Evolutionary conservation across 2,329 filamentous ascomycete genomes (phyloP), one percentile per base, ranked within the genome.

Genomic region (Fusarium nisikadoi): DNA sequence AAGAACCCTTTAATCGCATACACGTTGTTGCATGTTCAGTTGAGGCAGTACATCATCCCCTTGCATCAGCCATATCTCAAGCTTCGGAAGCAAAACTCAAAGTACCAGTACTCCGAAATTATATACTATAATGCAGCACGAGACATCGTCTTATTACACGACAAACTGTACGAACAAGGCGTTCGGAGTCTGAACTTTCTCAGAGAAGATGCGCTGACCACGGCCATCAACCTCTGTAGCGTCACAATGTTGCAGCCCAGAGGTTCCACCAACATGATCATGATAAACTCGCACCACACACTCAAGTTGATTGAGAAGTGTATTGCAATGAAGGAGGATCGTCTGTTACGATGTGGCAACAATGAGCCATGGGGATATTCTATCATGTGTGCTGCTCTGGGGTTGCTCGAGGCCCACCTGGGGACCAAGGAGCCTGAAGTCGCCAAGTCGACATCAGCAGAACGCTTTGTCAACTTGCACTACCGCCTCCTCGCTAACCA

Each of bases 321-420:
- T 68, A 84, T 90, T 41, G 80, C 81, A 50, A 87, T 91, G 84
- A 90, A 90, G 76, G 88, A 90, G 73, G 88, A 90, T 72, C 85
- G 88, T 2, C 84, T 90, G 12, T 78, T 91, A 29, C 83, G 88
- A n/a, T 89, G 87, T 68, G 88, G 88, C 20, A 90, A 90, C 80
- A 89, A 89, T 74, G 89, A 91, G 75, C 88, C 89, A 0, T 90
- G 89, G 89, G 88, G 88, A 23, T 90, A 90, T 78, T 88, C 86
- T 61, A 89, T 89, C 77, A 89, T 90, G 86, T 90, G 88, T 71
- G 87, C 88, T 6, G 87, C 88, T 2, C 83, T 87, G 31, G 89
- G 88, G 6, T 82, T 91, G 14, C 81, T 90, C 29, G 88, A 90
- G 77, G 86, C 87, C 1, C 88, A 91, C 67, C 81, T 90, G 19